Base-by-base conservation (phyloP, 805 yeast species). In the Candida tibetensis region DNA sequence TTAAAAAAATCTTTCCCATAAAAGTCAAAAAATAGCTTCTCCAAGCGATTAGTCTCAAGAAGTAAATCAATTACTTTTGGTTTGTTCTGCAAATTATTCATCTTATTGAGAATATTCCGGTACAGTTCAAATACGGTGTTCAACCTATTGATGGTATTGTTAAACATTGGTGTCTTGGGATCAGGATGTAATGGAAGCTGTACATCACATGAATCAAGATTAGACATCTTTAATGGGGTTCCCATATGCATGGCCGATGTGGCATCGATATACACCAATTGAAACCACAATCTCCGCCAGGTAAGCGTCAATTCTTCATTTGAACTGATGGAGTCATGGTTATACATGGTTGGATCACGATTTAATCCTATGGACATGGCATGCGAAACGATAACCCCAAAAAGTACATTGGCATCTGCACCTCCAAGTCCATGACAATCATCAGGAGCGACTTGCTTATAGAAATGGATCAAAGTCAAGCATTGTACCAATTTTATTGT, bases 1-100 rank as follows among this genome's bases (percentile, higher is more conserved):
- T 58, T 55, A 51, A 69, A 69, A 40, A 66, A 69, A 42, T 69
- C 72, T 34, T 62, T 63, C 3, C 73, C 73, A 46, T 67, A 69
- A 27, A 54, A 53, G 7, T 64, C 55, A 30, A 57, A 52, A 35
- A 67, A 68, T 2, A 58, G 37, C 32, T 50, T 55, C 38, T 69
- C 74, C 32, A 69, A 49, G 26, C 52, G 51, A 37, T 61, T 65
- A 1, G 72, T 58, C 42, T 65, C 70, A 9, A 42, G 32, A 27
- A 69, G 49, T 1, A 69, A 45, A 21, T 64, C 71, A 9, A 64
- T 47, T 10, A 69, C 58, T 36, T 53, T 60, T 9, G 72, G 70
- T 28, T 58, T 52, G 4, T 47, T 36, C 13, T 35, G 47, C 13
- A 61, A 48, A 37, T 64, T 64, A 30, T 48, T 51, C 17, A 64